phyloP scores from a whole-genome alignment of 2,329 filamentous ascomycete genomes.

The Penicillium sp. region DNA sequence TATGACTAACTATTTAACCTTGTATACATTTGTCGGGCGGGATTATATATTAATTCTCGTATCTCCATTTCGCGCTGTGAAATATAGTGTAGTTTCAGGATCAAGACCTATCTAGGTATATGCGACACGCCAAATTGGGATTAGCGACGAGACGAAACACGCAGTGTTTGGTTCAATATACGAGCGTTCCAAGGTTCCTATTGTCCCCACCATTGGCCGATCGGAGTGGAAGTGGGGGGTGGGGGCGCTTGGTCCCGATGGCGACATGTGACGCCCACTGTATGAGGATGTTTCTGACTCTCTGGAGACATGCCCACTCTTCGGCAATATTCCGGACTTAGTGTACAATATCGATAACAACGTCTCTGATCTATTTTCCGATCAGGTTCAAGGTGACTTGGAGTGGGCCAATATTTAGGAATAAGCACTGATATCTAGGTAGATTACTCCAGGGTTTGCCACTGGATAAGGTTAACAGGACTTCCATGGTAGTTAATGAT shows the following conservation, averaged over 20 bases:
- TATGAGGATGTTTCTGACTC: neutral
- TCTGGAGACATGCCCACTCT: neutral
- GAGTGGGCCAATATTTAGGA: neutral
- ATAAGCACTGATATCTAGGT: neutral
- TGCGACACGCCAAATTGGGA: neutral
- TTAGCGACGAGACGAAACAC: neutral
- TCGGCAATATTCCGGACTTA: neutral
- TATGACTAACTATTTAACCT: neutral
- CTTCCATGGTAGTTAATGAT: neutral
- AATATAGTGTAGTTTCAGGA: constrained; percentile 2
- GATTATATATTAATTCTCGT: neutral
- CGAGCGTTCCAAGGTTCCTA: neutral
- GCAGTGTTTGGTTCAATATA: neutral
- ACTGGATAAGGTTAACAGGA: constrained; percentile 2
- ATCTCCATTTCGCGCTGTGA: neutral
- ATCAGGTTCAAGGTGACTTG: neutral
- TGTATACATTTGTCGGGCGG: neutral
- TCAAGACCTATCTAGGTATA: neutral
- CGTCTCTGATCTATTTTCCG: neutral
- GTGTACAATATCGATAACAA: neutral
- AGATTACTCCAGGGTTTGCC: neutral
- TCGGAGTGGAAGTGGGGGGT: constrained; percentile 2
- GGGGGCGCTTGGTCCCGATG: neutral
- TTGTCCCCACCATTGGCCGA: constrained; percentile 5
- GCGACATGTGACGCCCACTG: neutral